These are phyloP conservation scores for Trichosanthes cucumerina DNA, from an alignment of 306 rosid species.

Conservation along the genomic window DNA sequence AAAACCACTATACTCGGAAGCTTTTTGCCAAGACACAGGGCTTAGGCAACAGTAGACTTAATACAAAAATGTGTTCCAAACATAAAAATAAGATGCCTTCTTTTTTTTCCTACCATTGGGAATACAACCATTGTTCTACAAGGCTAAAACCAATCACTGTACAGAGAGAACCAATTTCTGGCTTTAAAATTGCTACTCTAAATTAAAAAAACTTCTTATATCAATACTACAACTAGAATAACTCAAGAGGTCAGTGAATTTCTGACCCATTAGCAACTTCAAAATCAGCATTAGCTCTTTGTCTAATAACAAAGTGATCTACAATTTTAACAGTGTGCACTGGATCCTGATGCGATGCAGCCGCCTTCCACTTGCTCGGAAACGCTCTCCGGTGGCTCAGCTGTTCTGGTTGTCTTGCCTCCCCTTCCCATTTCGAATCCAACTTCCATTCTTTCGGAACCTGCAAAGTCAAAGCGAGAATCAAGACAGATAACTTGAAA, in stretches of 20 bases:
- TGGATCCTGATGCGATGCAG: conserved; percentile 55
- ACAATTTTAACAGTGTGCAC: conserved; percentile 73
- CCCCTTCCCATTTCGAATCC: conserved; percentile 46
- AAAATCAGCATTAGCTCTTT: conserved; percentile 25
- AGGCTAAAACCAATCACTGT: conserved; percentile 1
- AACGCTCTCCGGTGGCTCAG: conserved; percentile 29
- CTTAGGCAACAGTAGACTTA: too few relatives aligned
- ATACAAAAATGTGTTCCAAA: too few relatives aligned
- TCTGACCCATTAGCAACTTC: conserved; percentile 27
- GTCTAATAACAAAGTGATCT: conserved; percentile 59
- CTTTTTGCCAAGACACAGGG: too few relatives aligned
- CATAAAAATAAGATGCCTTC: not conserved
- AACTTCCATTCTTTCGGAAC: conserved; percentile 54
- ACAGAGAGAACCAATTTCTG: not conserved
- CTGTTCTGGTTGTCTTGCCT: conserved; percentile 27
- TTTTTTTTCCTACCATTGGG: not conserved
- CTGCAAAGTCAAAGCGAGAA: conserved; percentile 13
- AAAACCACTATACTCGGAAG: not conserved
- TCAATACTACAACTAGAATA: conserved; percentile 16
- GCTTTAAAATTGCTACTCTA: not conserved
- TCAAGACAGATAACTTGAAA: not conserved
- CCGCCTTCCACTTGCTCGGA: conserved; percentile 62
- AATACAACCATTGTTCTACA: not conserved
- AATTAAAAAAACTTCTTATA: not conserved
- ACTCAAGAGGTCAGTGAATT: conserved; percentile 31